These are phyloP conservation scores for Eucalyptus viminalis DNA, from an alignment of 345 rosid genomes.

Conservation along the genomic window DNA sequence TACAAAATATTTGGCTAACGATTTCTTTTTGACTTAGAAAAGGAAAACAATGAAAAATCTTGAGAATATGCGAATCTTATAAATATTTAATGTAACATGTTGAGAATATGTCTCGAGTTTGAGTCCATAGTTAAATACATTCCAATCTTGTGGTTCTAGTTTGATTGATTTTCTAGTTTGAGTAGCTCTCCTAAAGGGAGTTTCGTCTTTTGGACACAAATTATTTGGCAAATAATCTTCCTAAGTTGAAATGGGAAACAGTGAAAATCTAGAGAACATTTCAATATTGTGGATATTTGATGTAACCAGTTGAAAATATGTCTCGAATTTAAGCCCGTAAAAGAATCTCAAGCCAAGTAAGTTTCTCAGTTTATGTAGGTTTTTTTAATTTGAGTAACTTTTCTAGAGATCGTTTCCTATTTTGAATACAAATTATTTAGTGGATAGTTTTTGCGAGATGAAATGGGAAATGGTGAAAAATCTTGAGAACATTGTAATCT, in stretches of 20 bases:
- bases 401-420: not conserved
- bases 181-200: not conserved
- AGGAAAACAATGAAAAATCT: not conserved
- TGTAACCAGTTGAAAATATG: rapidly evolving
- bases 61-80: not conserved
- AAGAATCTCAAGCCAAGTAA: not conserved
- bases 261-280: not conserved
- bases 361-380: not conserved
- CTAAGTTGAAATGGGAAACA: not conserved
- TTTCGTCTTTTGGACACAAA: not conserved
- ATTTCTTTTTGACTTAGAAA: not conserved
- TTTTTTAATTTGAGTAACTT: not conserved
- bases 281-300: not conserved
- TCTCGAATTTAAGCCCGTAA: not conserved
- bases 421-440: not conserved
- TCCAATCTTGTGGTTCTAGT: not conserved
- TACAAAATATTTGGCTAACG: not conserved
- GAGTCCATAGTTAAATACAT: rapidly evolving
- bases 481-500: not conserved
- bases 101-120: not conserved
- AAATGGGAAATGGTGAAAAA: not conserved
- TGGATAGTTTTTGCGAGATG: not conserved
- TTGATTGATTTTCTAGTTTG: not conserved
- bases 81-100: not conserved
- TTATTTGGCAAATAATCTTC: not conserved